Percentiles rank a stretch among this genome's conserved stretches.
phyloP scores from a whole-genome alignment of 1,139 yeast genomes.

The Insectozyma bohioensis region DNA sequence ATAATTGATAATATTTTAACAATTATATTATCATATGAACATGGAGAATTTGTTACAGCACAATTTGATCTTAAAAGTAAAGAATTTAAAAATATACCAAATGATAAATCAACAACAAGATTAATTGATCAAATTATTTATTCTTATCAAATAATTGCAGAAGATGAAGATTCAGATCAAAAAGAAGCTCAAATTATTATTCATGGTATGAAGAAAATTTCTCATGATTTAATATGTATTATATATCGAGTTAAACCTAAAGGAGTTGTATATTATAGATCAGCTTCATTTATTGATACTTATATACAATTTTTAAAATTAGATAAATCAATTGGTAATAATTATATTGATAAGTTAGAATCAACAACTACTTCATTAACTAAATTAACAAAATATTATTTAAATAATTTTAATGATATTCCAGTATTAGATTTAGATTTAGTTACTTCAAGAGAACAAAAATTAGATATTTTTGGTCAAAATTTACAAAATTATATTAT shows the following conservation, averaged over 20 bases:
- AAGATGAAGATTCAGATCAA: constrained; percentile 10
- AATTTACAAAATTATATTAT: no score
- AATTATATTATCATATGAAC: constrained; percentile 24
- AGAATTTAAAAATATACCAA: constrained; percentile 14
- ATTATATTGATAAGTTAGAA: no score
- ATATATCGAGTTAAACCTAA: constrained; percentile 30
- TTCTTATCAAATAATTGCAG: constrained; percentile 28
- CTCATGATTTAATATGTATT: constrained; percentile 25
- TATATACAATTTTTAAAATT: constrained; percentile 23
- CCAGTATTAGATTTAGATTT: constrained; percentile 23
- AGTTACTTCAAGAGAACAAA: no score
- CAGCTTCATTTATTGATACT: constrained; percentile 26
- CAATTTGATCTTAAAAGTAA: constrained; percentile 10
- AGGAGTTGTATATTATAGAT: constrained; percentile 30
- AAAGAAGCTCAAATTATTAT: constrained; percentile 30
- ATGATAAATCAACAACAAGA: constrained; percentile 14
- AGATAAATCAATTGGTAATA: neutral
- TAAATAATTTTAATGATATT: constrained; percentile 16
- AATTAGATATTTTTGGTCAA: constrained; percentile 19
- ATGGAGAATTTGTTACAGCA: constrained; percentile 27
- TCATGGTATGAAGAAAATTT: constrained; percentile 23
- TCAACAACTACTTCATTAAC: constrained; percentile 16
- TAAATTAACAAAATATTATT: constrained; percentile 14
- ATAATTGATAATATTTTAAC: constrained; percentile 6
- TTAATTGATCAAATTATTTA: constrained; percentile 24